Conservation (phyloP, 2,329 filamentous ascomycete genomes). For the Epicoccum nigrum region DNA sequence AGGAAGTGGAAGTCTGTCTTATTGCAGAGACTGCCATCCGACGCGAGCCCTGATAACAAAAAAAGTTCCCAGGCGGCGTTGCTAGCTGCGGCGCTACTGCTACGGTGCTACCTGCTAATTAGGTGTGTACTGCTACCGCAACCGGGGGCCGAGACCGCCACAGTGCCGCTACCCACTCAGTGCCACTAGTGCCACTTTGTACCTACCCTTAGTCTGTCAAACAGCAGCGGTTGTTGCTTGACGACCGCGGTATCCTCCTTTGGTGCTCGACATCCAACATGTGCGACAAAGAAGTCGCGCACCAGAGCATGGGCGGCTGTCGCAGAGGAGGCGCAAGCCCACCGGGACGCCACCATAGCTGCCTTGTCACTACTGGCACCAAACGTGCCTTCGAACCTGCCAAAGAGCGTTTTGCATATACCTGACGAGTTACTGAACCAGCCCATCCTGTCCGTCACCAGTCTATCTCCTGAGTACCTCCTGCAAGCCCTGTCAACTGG, state of each 20-base stretch:
- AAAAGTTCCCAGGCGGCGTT: conserved; percentile 15
- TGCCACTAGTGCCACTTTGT: too few species aligned
- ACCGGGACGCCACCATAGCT: conserved; percentile 35
- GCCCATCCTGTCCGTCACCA: conserved; percentile 25
- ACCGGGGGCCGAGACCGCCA: too few species aligned
- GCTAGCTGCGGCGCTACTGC: not conserved
- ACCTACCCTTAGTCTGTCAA: too few species aligned
- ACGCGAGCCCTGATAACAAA: conserved; percentile 5
- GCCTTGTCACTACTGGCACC: conserved; percentile 25
- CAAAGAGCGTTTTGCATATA: conserved; percentile 27
- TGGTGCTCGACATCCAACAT: too few species aligned
- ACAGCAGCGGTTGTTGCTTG: too few species aligned
- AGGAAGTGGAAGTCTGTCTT: conserved; percentile 9
- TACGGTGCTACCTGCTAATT: too few species aligned
- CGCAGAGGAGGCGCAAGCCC: conserved; percentile 33
- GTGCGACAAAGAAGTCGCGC: not conserved
- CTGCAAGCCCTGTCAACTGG: conserved; percentile 23
- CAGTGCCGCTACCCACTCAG: too few species aligned
- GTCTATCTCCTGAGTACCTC: conserved; percentile 28
- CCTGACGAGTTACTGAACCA: conserved; percentile 25
- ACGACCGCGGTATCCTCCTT: too few species aligned
- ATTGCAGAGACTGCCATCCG: conserved; percentile 13
- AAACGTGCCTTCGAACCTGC: conserved; percentile 26
- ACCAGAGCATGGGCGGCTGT: conserved; percentile 33
- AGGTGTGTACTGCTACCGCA: too few species aligned